Evolutionary conservation across 352 stramenopile genomes (phyloP), one percentile per base, ranked within the genome.

Genomic region (Phytopythium vexans): DNA sequence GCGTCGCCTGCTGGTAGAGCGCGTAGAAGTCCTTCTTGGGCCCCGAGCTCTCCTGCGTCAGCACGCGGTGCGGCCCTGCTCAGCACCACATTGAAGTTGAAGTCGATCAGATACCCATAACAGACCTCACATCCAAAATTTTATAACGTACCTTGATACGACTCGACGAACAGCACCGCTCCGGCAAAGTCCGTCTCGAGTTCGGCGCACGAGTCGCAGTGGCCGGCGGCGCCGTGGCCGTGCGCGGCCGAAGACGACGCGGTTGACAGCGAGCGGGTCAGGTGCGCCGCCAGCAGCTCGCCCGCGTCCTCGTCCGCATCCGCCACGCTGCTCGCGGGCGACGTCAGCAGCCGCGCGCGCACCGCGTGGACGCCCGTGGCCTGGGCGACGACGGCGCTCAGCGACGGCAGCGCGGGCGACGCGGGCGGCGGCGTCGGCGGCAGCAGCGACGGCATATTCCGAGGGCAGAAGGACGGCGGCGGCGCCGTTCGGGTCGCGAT

Each of bases 1-100:
- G 59, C 8, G 82, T 90, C 14, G 79, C 81, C 56, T 92, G 81
- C 51, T 94, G 81, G 59, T 77, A 90, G 54, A 74, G 81, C 35
- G 83, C 81, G 60, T 93, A 88, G 16, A 93, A 90, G 40, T 89
- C 77, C 50, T 88, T 83, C 57, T 86, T 89, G 6, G 70, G 69
- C n/a, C 71, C 74, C 49, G 83, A 94, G 43, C 72, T 77, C 50
- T 86, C 74, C 52, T 89, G 74, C 37, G 61, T 82, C 33, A 94
- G 52, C 49, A 94, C 89, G 51, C 83, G 78, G 53, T 94, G 82
- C 21, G 82, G 80, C 2, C 83, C 56, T 76, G 21, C 12, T 45
- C 10, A 47, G 8, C n/a, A 39, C 8, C 27, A 53, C 3, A 32
- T 16, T 50, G 31, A 41, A 12, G 36, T 8, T 39, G 8, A 51